Percentiles rank a stretch among this genome's conserved stretches.
Evolutionary conservation across 139 green algal genomes (phyloP).

Genomic region (Tetradesmus obliquus): DNA sequence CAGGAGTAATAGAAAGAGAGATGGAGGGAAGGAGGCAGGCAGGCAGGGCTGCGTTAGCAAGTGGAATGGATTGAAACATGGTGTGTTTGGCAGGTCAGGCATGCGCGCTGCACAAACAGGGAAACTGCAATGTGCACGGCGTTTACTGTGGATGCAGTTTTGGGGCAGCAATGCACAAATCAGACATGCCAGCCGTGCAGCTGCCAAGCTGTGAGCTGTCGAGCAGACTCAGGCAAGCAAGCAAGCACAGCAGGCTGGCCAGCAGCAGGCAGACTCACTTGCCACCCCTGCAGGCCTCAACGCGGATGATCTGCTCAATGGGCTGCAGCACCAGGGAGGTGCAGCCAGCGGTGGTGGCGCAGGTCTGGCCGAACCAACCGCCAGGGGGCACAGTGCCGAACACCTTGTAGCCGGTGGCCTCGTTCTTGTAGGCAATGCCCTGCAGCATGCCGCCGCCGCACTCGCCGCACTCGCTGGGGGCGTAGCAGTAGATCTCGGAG

Average conservation of each 20-base stretch:
- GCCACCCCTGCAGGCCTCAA: conserved; percentile 41
- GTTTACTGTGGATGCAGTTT: too few relatives aligned
- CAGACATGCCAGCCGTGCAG: neutral
- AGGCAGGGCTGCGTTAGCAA: neutral
- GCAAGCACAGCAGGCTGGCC: neutral
- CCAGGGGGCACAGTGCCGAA: neutral
- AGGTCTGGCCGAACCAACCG: neutral
- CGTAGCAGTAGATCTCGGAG: conserved; percentile 30
- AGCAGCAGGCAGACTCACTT: neutral
- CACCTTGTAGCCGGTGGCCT: conserved; percentile 15
- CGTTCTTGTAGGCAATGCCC: neutral
- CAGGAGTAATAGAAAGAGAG: neutral
- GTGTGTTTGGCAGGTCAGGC: too few relatives aligned
- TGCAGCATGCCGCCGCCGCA: neutral
- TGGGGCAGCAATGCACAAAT: neutral
- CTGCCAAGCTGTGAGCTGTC: too few relatives aligned
- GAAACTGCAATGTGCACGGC: too few relatives aligned
- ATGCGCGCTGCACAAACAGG: too few relatives aligned
- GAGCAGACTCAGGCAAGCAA: neutral
- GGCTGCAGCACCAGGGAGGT: neutral
- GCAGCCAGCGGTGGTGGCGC: neutral
- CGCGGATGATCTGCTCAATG: conserved; percentile 23
- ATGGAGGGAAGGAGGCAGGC: neutral
- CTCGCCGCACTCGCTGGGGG: neutral
- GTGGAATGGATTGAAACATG: too few relatives aligned